Evolutionary conservation across 1,284 basidiomycete species (phyloP), one percentile per base, ranked within the genome.

Genomic region (Trametes sp.): DNA sequence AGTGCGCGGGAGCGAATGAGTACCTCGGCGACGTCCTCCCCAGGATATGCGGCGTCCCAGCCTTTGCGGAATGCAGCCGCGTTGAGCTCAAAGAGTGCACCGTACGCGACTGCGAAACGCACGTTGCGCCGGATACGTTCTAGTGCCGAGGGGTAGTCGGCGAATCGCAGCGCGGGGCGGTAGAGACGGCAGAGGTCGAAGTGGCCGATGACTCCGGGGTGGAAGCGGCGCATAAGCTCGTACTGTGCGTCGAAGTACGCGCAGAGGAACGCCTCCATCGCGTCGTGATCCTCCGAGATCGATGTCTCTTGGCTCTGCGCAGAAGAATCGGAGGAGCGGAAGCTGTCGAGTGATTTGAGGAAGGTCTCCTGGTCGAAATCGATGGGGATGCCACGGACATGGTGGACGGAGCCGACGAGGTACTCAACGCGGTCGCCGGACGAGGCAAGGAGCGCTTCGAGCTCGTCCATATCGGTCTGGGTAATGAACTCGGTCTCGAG

Each of bases 401-500:
- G 98, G 75, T 99, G 98, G 8, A 99, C 82, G 50, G 92, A 95
- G 6, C 98, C 97, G 56, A 99, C 94, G 70, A 98, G 76, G 76
- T 96, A 98, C 73, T 98, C 92, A 63, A 99, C 87, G 54, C 81
- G 80, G 53, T 73, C 73, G 14, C 75, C 75, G 62, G 85, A 74
- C 54, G 71, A 72, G 52, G 78, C 67, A 21, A 89, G 76, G 41
- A 90, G 77, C 7, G 70, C 66, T 19, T 82, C 75, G 42, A 98
- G 80, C 21, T 79, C 77, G 64, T 85, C 80, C 28, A 95, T 81
- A 75, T 94, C 94, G 10, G 80, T 71, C 5, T 77, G 59, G 6
- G 91, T 89, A 75, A 98, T 95, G 76, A 86, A 89, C 72, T 99
- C 98, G 8, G 96, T 97, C 77, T 99, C 98, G 48, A 98, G 82